Evolutionary conservation across 2,329 filamentous ascomycete genomes (phyloP).

Genomic region (Nothophoma quercina): DNA sequence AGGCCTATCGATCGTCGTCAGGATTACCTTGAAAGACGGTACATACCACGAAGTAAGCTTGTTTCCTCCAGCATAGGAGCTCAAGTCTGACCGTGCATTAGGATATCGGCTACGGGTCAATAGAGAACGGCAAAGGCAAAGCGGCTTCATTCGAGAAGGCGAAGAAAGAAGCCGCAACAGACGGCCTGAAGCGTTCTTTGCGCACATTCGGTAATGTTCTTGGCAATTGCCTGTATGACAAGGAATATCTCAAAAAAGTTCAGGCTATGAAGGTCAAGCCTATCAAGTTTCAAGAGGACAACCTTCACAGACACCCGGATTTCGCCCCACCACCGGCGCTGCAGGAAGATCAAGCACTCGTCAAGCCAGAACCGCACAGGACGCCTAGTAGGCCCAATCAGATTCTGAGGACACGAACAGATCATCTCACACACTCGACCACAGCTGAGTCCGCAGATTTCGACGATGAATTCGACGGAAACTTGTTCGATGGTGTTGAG

Average conservation of each 20-base stretch:
- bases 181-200: constrained; percentile 87
- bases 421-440: constrained; percentile 45
- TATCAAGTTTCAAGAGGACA: constrained; percentile 78
- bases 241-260: constrained; percentile 89
- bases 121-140: constrained; percentile 95
- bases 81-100: constrained; percentile 33
- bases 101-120: constrained; percentile 95
- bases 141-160: constrained; percentile 97
- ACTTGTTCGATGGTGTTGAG: constrained; percentile 64
- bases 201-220: constrained; percentile 94
- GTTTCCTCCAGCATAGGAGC: neutral
- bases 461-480: constrained; percentile 65
- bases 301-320: constrained; percentile 81
- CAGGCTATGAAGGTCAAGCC: constrained; percentile 84
- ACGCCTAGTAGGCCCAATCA: constrained; percentile 35
- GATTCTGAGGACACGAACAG: constrained; percentile 37
- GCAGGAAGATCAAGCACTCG: constrained; percentile 41
- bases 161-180: constrained; percentile 97
- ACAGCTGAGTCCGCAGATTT: constrained; percentile 55
- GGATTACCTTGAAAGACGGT: constrained; percentile 88
- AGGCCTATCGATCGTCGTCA: constrained; percentile 87
- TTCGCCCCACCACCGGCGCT: constrained; percentile 63
- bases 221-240: constrained; percentile 99
- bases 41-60: constrained; percentile 81
- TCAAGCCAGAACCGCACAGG: constrained; percentile 39